Evolutionary conservation across 768 basidiomycete species (phyloP), one percentile per base, ranked within the genome.

Genomic region (Ramaria rubella): DNA sequence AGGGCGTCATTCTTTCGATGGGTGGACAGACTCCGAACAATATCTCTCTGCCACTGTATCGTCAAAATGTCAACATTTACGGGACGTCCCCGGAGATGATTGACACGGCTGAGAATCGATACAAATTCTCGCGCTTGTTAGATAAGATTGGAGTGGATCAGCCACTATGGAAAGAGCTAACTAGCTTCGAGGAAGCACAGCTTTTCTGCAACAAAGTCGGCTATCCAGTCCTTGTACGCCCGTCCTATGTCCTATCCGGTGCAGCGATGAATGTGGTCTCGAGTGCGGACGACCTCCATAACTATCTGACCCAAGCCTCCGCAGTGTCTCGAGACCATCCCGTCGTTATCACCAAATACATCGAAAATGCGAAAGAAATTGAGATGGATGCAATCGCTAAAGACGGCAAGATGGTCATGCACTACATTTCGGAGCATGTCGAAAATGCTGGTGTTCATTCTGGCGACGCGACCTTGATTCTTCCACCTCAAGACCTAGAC

Each of bases 201-300:
- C 66, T 77, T 27, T 99, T 99, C 80, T 98, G 96, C 70, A 81
- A 88, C 62, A 86, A 86, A 61, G 96, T 96, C 57, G 90, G 90
- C 4, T 98, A 90, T 69, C 95, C 95, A 3, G 95, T 98, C 42
- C 83, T 99, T 30, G 95, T 98, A 21, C 85, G 95, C 57, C 95
- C 95, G 0, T 99, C 95, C 0, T 99, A 98, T 67, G 95, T 98
- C 49, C 83, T 99, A n/a, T 99, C 96, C 1, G 96, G 96, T 44
- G 96, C 95, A 1, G 96, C 96, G 24, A 99, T 99, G 96, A 99
- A 99, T 68, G 95, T 99, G 57, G 96, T 97, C 14, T 98, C 88
- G 57, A 94, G 92, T 11, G 78, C 80, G 42, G 87, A 95, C 66
- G 96, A 98, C 69, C 78, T 99, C 40, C 82, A 82, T 44, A 91